Evolutionary conservation across 2,329 filamentous ascomycete genomes (phyloP).

Genomic region (Aotearoamyces nothofagi): DNA sequence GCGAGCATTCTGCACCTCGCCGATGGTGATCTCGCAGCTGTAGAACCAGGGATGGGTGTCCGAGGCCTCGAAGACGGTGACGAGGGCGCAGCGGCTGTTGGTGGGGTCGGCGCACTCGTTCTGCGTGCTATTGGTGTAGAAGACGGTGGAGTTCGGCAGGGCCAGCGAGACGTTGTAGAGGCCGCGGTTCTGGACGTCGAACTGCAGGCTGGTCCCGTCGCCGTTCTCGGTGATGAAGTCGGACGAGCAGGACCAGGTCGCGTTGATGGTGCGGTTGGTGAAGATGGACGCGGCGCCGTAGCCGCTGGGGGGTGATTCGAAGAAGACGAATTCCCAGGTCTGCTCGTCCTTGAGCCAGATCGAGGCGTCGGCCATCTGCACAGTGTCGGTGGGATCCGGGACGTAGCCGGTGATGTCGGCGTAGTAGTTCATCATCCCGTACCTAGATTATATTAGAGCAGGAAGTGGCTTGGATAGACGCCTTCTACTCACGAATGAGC

Average conservation of each 20-base stretch:
- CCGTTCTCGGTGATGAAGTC: conserved; percentile 19
- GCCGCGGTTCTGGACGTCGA: conserved; percentile 16
- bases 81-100: conserved; percentile 10
- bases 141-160: conserved; percentile 21
- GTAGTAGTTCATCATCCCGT: conserved; percentile 22
- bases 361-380: conserved; percentile 4
- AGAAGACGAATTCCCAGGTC: conserved; percentile 23
- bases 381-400: conserved; percentile 16
- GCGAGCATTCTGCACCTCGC: conserved; percentile 20
- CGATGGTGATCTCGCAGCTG: conserved; percentile 23
- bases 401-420: conserved; percentile 8
- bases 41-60: conserved; percentile 24
- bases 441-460: conserved; percentile 15
- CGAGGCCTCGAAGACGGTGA: conserved; percentile 25
- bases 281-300: conserved; percentile 14
- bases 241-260: conserved; percentile 17
- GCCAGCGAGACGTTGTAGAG: conserved; percentile 13
- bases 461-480: neutral
- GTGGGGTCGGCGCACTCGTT: conserved; percentile 10
- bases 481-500: conserved; percentile 24
- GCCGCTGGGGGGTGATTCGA: conserved; percentile 15
- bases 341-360: conserved; percentile 7
- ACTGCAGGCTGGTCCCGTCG: conserved; percentile 14
- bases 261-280: conserved; percentile 20
- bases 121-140: conserved; percentile 18